Percentiles rank a stretch among this genome's conserved stretches.
These are phyloP conservation scores for Paraphoma sp. DNA, from an alignment of 2,329 filamentous ascomycete genomes.

Conservation along the genomic window DNA sequence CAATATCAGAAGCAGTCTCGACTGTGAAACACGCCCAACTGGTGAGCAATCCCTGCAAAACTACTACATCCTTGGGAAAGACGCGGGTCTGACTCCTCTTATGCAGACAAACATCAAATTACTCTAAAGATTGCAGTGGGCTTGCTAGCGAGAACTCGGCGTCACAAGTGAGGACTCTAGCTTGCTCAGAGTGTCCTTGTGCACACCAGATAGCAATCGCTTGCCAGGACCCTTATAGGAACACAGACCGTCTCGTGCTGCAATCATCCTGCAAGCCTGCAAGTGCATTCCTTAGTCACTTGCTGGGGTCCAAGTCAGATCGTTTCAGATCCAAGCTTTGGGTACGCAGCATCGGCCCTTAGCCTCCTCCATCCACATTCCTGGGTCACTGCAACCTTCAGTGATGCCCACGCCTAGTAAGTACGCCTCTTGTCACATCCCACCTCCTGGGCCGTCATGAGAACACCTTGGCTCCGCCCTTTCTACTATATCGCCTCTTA, in stretches of 20 bases:
- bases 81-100: conserved; percentile 36
- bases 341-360: conserved; percentile 41
- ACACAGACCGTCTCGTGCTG: conserved; percentile 49
- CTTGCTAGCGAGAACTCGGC: conserved; percentile 38
- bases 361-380: conserved; percentile 45
- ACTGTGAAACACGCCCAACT: conserved; percentile 19
- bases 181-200: conserved; percentile 46
- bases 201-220: conserved; percentile 41
- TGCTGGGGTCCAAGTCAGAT: conserved; percentile 41
- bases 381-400: conserved; percentile 45
- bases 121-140: conserved; percentile 27
- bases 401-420: conserved; percentile 50
- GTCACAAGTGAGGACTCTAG: conserved; percentile 35
- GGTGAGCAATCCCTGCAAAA: conserved; percentile 33
- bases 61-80: neutral
- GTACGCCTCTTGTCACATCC: conserved; percentile 41
- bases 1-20: conserved; percentile 22
- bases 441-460: conserved; percentile 36
- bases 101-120: conserved; percentile 41
- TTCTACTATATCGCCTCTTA: conserved; percentile 33
- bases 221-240: conserved; percentile 40
- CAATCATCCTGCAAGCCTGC: conserved; percentile 40
- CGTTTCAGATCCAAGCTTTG: conserved; percentile 48
- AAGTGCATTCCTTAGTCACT: conserved; percentile 45
- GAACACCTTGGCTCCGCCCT: conserved; percentile 24